Conservation (phyloP, 139 green algal genomes). For the Tetraselmis striata region DNA sequence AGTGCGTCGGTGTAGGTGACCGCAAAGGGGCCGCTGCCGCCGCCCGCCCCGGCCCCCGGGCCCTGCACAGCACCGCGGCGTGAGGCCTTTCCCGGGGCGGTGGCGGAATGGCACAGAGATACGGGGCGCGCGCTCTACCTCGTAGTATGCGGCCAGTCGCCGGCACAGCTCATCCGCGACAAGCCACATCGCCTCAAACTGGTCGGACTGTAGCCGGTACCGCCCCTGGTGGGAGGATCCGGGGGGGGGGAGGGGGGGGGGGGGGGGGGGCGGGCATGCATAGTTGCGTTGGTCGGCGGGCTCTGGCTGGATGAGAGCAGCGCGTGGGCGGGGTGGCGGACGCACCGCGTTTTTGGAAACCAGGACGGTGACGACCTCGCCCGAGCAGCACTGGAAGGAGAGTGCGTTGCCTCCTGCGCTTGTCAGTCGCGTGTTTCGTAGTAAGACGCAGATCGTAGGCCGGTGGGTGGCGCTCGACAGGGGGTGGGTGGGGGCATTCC, state of each 20-base stretch:
- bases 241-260: too few relatives aligned
- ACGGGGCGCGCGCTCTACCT: slow-evolving; percentile 16
- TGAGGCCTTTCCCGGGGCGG: slow-evolving; percentile 2
- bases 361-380: slow-evolving; percentile 45
- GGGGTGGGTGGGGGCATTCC: too few relatives aligned
- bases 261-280: too few relatives aligned
- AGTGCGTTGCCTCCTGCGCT: slow-evolving; percentile 43
- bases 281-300: too few relatives aligned
- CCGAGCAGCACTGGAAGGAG: slow-evolving; percentile 35
- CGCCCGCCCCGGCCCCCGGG: background rate
- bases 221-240: too few relatives aligned
- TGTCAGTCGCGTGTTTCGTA: too few relatives aligned
- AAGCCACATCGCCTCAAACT: slow-evolving; percentile 55
- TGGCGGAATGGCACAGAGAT: background rate
- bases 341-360: slow-evolving; percentile 46
- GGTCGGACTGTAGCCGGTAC: slow-evolving; percentile 53
- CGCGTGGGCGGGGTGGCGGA: too few relatives aligned
- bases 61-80: background rate
- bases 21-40: slow-evolving; percentile 22
- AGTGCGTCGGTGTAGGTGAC: slow-evolving; percentile 44
- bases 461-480: background rate
- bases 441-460: too few relatives aligned
- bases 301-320: too few relatives aligned
- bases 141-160: slow-evolving; percentile 40
- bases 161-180: slow-evolving; percentile 40